Evolutionary conservation across 2,329 filamentous ascomycete genomes (phyloP).

Genomic region (Immersiporthe knoxdaviesiana): DNA sequence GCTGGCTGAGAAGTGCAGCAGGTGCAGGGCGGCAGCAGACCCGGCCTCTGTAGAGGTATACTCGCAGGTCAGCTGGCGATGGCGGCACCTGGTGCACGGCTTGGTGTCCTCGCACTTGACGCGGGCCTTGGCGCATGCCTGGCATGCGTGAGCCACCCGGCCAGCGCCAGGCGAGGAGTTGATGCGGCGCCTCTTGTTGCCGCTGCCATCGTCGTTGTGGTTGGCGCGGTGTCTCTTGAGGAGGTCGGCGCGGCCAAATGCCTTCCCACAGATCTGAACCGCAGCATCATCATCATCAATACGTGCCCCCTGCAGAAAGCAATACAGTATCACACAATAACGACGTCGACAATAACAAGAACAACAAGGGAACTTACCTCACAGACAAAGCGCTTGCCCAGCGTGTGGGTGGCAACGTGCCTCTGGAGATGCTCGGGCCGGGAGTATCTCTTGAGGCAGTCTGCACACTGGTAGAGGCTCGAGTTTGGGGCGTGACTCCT

Average conservation of each 20-base stretch:
- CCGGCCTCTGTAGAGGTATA: constrained; percentile 43
- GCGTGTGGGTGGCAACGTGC: constrained; percentile 55
- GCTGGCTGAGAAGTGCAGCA: constrained; percentile 47
- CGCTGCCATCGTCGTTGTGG: constrained; percentile 51
- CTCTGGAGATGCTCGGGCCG: constrained; percentile 58
- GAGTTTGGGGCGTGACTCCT: constrained; percentile 35
- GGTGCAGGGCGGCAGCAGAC: constrained; percentile 47
- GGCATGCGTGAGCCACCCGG: constrained; percentile 58
- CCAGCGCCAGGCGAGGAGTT: constrained; percentile 49
- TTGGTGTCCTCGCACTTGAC: constrained; percentile 61
- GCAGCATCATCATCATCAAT: constrained; percentile 31
- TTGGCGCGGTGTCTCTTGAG: constrained; percentile 57
- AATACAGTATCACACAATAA: neutral
- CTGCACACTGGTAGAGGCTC: constrained; percentile 51
- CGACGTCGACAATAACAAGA: neutral
- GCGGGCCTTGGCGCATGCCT: constrained; percentile 53
- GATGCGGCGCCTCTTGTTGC: constrained; percentile 51
- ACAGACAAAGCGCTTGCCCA: constrained; percentile 54
- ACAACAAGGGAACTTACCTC: constrained; percentile 32
- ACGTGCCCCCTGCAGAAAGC: constrained; percentile 1
- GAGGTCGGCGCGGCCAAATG: constrained; percentile 57
- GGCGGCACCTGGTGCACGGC: constrained; percentile 55
- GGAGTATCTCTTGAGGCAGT: constrained; percentile 56
- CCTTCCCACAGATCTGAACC: constrained; percentile 53
- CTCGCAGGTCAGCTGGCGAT: constrained; percentile 51